Evolutionary conservation across 1,284 basidiomycete species (phyloP), one percentile per base, ranked within the genome.

Genomic region (Trametes pubescens): DNA sequence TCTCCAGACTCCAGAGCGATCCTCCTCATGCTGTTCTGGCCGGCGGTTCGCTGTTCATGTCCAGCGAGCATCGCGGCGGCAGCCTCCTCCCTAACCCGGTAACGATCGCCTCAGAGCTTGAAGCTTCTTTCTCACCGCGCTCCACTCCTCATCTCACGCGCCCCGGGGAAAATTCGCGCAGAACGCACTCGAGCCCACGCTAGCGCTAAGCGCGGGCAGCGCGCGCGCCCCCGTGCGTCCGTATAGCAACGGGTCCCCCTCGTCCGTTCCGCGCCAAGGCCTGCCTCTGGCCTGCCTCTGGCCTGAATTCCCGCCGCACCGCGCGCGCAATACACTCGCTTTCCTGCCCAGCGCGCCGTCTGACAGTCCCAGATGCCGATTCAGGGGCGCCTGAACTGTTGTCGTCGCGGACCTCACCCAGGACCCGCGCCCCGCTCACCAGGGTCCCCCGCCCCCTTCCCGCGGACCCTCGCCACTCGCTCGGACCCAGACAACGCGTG

Each of bases 181-280:
- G 21, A 47, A 47, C 10, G 11, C 10, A 24, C 18, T 3, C 24
- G 21, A 54, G 34, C 14, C 10, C 22, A 3, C 44, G 14, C 21
- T 5, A 21, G 44, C 11, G 14, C 44, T n/a, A 46, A n/a, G 44
- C 10, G 22, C 47, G 29, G 9, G 40, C 4, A 11, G 24, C 9
- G 5, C 44, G 29, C 24, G 24, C 34, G 18, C 21, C 32, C n/a
- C 9, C 38, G 5, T 18, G 9, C 58, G 40, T 51, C 32, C 26
- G 49, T 51, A 51, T 59, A 59, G 51, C 51, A 59, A 59, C 58
- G 22, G 38, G 18, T 2, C 37, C 55, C 29, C 44, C 55, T 57
- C 48, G 37, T 18, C 55, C 55, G 32, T 26, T 21, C 46, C 55
- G 44, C 24, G 55, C 55, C 55, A 57, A 57, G 55, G 24, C 52